These are phyloP conservation scores for Sporisorium iseilematis-ciliati DNA, from an alignment of 1,284 basidiomycete species.

Conservation along the genomic window DNA sequence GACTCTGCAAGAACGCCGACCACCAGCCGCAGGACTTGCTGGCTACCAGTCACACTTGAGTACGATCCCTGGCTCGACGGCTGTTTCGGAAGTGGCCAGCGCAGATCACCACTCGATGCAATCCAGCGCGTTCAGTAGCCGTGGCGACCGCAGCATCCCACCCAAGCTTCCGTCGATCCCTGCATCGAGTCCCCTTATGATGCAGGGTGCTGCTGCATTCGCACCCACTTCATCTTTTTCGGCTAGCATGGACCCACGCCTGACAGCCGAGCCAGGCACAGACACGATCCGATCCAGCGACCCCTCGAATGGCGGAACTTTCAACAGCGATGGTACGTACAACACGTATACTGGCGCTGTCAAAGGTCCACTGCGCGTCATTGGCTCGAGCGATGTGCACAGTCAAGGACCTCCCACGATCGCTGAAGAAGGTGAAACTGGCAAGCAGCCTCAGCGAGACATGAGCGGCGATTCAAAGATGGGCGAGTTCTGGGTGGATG, in stretches of 20 bases:
- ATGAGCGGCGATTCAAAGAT: conserved; percentile 26
- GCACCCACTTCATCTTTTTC: not conserved
- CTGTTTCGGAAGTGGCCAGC: conserved; percentile 30
- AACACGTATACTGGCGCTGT: conserved; percentile 36
- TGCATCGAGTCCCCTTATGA: conserved; percentile 26
- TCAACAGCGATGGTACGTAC: conserved; percentile 35
- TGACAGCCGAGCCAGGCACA: conserved; percentile 17
- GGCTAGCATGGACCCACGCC: not conserved
- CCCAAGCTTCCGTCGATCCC: conserved; percentile 34
- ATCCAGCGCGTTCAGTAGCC: conserved; percentile 8
- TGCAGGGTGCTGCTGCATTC: conserved; percentile 23
- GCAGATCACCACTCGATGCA: conserved; percentile 25
- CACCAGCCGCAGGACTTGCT: conserved; percentile 19
- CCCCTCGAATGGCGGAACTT: conserved; percentile 18
- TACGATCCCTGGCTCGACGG: conserved; percentile 38
- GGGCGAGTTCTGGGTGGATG: conserved; percentile 24
- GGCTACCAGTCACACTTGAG: conserved; percentile 23
- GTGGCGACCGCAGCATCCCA: conserved; percentile 15
- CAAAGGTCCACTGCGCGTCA: conserved; percentile 32
- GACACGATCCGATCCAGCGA: conserved; percentile 23
- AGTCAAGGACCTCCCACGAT: conserved; percentile 8
- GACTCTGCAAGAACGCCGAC: conserved; percentile 10
- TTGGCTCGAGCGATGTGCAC: conserved; percentile 14
- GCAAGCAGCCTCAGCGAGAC: conserved; percentile 10
- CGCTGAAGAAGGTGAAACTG: conserved; percentile 11